Evolutionary conservation across 805 yeast genomes (phyloP).

Genomic region (Sungouiella thailandica): DNA sequence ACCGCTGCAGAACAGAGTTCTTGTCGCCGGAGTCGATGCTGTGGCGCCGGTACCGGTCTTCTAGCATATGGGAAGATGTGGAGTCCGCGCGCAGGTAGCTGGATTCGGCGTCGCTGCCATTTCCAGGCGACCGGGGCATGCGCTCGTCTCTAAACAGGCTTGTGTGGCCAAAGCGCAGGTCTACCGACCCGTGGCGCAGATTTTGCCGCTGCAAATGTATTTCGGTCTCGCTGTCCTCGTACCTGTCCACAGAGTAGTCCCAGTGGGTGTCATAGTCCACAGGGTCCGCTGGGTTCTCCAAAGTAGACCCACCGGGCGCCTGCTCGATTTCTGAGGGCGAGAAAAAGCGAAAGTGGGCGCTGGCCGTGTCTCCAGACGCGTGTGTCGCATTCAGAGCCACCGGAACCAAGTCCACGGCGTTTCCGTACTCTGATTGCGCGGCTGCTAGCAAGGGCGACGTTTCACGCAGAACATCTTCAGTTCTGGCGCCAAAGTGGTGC

Average conservation of each 20-base stretch:
- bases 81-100: slow-evolving; percentile 14
- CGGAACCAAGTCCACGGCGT: slow-evolving; percentile 28
- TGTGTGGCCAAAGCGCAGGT: too few relatives aligned
- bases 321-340: slow-evolving; percentile 75
- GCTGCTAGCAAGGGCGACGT: slow-evolving; percentile 32
- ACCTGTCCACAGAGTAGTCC: slow-evolving; percentile 56
- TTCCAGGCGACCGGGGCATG: slow-evolving; percentile 8
- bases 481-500: slow-evolving; percentile 40
- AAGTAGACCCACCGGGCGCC: slow-evolving; percentile 84
- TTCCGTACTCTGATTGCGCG: slow-evolving; percentile 7
- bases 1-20: slow-evolving; percentile 4
- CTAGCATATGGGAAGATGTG: slow-evolving; percentile 24
- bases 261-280: slow-evolving; percentile 74
- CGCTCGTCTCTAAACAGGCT: too few relatives aligned
- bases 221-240: slow-evolving; percentile 16
- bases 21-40: slow-evolving; percentile 11
- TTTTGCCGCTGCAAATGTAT: too few relatives aligned
- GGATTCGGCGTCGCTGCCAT: slow-evolving; percentile 8
- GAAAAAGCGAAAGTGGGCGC: slow-evolving; percentile 67
- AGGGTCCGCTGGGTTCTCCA: slow-evolving; percentile 50
- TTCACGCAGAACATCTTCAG: slow-evolving; percentile 21
- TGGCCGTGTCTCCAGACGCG: slow-evolving; percentile 30
- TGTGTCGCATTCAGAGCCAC: slow-evolving; percentile 32
- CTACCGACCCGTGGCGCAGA: too few relatives aligned
- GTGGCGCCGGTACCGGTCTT: slow-evolving; percentile 23